Percentiles rank a stretch among this genome's conserved stretches.
These are phyloP conservation scores for Penicillium hordei DNA, from an alignment of 2,329 filamentous ascomycete species.

Conservation along the genomic window DNA sequence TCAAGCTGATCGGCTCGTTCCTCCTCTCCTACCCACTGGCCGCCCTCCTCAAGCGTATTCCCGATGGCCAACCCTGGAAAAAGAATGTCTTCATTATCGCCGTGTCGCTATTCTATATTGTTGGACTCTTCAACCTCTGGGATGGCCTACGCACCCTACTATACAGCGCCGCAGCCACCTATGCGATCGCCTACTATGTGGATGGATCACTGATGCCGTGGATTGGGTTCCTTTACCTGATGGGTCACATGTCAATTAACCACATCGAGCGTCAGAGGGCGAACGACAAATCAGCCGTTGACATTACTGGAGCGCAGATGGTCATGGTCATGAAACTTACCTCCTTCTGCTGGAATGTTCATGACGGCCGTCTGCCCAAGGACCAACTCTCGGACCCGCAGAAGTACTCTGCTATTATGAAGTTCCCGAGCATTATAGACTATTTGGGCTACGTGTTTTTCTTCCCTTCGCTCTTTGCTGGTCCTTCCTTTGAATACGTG, in stretches of 20 bases:
- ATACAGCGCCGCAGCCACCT: conserved; percentile 76
- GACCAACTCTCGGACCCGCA: conserved; percentile 83
- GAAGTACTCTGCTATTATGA: conserved; percentile 72
- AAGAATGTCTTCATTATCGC: conserved; percentile 87
- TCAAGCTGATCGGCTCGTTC: conserved; percentile 91
- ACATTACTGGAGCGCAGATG: conserved; percentile 96
- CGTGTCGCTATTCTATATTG: conserved; percentile 82
- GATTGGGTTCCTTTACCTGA: conserved; percentile 89
- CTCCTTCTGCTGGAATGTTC: conserved; percentile 97
- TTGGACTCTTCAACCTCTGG: conserved; percentile 94
- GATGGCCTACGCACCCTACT: conserved; percentile 74
- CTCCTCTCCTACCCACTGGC: conserved; percentile 90
- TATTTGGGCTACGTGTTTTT: conserved; percentile 91
- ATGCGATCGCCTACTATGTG: conserved; percentile 78
- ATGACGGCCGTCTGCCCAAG: conserved; percentile 79
- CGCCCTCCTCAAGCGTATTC: conserved; percentile 82
- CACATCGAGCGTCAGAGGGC: conserved; percentile 79
- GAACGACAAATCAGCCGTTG: conserved; percentile 65
- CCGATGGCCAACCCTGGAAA: conserved; percentile 75
- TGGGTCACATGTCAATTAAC: conserved; percentile 91
- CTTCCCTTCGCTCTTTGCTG: conserved; percentile 86
- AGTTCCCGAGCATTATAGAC: conserved; percentile 75
- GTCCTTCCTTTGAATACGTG: conserved; percentile 90
- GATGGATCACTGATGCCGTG: conserved; percentile 95
- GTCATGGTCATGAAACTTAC: conserved; percentile 96